Evolutionary conservation across 163 green algal species (phyloP), one percentile per base, ranked within the genome.

Genomic region (Scenedesmus sp.): DNA sequence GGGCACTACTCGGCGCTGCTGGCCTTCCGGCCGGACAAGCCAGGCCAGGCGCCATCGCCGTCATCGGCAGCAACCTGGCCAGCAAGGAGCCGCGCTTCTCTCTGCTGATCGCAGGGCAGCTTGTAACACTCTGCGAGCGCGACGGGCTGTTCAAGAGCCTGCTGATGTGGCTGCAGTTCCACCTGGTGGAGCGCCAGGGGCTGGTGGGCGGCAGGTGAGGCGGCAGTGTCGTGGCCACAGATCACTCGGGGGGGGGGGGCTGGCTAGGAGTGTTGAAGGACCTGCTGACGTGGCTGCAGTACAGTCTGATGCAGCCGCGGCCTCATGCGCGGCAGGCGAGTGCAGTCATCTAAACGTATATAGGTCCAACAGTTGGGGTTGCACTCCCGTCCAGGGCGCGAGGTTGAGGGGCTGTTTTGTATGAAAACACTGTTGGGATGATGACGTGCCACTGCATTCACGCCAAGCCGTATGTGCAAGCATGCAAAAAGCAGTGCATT

Each of bases 1-100:
- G 1, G 89, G 88, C 7, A 92, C 16, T 97, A 96, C 87, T 93
- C 84, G 37, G 96, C 95, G 10, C 85, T 98, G 16, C 90, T 98
- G 35, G 86, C 95, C 6, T 92, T 94, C 88, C 93, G 95, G 3
- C 96, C 95, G 0, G 93, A 96, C 49, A 93, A 93, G 85, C 91
- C 90, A 9, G 85, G 91, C n/a, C 81, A 24, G 85, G 89, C 5
- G 91, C 91, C 35, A 91, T 90, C 33, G 93, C 90, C 0, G 83
- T 94, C 43, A 65, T 94, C 56, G 91, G 49, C 35, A 88, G 30
- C 68, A 68, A 79, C 12, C 43, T 85, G 65, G 56, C 56, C 53
- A 81, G 30, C 37, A 65, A 4, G 70, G 56, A 15, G 22, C 89
- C 90, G 37, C 85, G 90, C 37, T 94, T 94, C 81, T 88, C 72